phyloP scores from a whole-genome alignment of 495 filamentous ascomycete genomes.

The Astrothelium macrocarpum region DNA sequence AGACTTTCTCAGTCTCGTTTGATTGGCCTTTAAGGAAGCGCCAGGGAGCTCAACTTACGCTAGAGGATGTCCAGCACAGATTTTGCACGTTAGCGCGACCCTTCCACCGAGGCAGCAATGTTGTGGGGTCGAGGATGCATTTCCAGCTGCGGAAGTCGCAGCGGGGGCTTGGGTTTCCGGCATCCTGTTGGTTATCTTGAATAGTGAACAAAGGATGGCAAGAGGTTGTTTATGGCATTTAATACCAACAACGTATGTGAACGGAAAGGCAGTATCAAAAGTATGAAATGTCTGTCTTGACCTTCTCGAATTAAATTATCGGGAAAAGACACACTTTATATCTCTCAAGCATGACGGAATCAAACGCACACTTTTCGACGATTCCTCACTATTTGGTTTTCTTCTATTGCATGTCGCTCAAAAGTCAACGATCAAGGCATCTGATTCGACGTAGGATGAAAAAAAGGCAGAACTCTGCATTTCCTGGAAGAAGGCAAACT shows the following conservation, averaged over 20 bases:
- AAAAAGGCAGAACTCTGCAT: too few relatives aligned
- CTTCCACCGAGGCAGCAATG: background rate
- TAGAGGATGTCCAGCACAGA: conserved; percentile 1
- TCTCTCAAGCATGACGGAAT: background rate
- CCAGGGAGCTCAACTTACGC: background rate
- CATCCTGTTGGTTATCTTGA: background rate
- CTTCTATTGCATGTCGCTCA: too few relatives aligned
- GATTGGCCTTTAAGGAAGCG: too few relatives aligned
- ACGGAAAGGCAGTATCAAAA: background rate
- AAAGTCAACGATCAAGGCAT: too few relatives aligned
- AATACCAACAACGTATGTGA: background rate
- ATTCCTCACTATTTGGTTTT: too few relatives aligned
- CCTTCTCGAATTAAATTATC: background rate
- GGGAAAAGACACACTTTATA: background rate
- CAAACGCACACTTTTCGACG: background rate
- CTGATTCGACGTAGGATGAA: too few relatives aligned
- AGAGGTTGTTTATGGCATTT: background rate
- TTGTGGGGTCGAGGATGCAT: background rate
- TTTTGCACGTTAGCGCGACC: background rate
- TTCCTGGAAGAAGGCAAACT: too few relatives aligned
- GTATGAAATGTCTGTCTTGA: background rate
- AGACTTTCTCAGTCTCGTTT: background rate
- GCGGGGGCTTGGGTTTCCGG: background rate
- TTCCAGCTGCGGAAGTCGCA: background rate
- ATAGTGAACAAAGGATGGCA: background rate